Evolutionary conservation across 2,329 filamentous ascomycete genomes (phyloP), one percentile per base, ranked within the genome.

Genomic region (Pseudogymnoascus sp.): DNA sequence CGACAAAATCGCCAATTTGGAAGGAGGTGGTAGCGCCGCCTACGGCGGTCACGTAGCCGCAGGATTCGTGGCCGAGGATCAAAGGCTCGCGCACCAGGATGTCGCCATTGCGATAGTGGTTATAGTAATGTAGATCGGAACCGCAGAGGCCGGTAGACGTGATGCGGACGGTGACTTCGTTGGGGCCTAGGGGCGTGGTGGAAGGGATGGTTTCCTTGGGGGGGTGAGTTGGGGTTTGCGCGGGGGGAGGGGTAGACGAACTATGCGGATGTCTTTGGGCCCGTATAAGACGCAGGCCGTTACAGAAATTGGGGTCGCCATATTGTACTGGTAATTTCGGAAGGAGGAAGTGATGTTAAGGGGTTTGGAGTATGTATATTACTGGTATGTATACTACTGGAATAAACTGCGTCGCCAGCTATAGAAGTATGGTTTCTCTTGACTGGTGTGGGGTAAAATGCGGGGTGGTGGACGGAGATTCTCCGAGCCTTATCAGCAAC

Each of bases 1-100:
- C 91, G 21, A 96, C 87, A 66, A 89, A 85, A 74, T 96, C 92
- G 61, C 92, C 92, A 7, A 79, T 70, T 66, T 82, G 76, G 63
- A 95, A 82, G 33, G 74, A 74, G 38, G 76, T 83, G 5, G 90
- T 86, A 10, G 76, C 76, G 1, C 79, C 71, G 19, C 90, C 91
- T 35, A 89, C 78, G 55, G 82, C 81, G 59, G 90, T 83, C 38
- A 97, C 80, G 23, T 89, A 86, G 61, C 91, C 92, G 7, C 90
- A 82, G 10, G 90, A 92, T 71, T 88, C 85, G 71, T 89, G 85
- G 65, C 85, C 85, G 0, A 88, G 77, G 23, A 82, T 81, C 71
- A 88, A 78, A 34, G 86, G 86, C 59, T 82, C 78, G 64, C 78
- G 80, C 33, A 88, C 76, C 58, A 86, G 74, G 69, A 86, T 88